Evolutionary conservation across 1,284 basidiomycete species (phyloP), one percentile per base, ranked within the genome.

Genomic region (Cryptococcus maquisensis): DNA sequence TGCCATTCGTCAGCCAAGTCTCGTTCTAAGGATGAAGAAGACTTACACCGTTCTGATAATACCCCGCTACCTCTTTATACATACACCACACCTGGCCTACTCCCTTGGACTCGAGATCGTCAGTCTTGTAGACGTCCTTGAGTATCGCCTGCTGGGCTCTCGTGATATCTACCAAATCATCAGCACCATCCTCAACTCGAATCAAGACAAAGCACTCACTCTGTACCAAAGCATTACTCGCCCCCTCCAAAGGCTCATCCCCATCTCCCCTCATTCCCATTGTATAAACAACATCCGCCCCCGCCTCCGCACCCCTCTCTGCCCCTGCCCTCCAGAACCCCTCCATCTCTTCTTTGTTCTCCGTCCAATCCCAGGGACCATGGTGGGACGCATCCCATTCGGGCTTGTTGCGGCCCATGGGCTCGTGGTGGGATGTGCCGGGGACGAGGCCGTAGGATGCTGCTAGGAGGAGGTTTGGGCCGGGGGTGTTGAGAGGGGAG

Each of bases 371-470:
- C 66, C 66, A 67, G 15, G 38, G 15, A 5, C 66, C 66, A 10
- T 53, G 28, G 10, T 60, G 54, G 13, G 36, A 59, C 10, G 49
- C 36, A 37, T 57, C 62, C 54, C 55, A 68, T 51, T 68, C 66
- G 23, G 60, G 60, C 51, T 68, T 64, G 58, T 74, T 74, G 15
- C 73, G 60, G 0, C 63, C 66, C 72, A 76, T 75, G 18, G 75
- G 74, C 54, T 77, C 74, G 54, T 77, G 73, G 37, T 75, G 73
- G 2, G 68, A 74, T 26, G 63, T 64, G 81, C 84, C 68, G 83
- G 86, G 87, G 23, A 84, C 84, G 48, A 87, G 79, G 21, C 86
- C 86, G 71, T 83, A 86, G 53, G 77, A 78, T 59, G 87, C 81
- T 0, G 86, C 86, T 10, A 84, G 74, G 23, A 78, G 77, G 63